Conservation (phyloP, 2,329 filamentous ascomycete genomes). For the Lachnellula cervina region DNA sequence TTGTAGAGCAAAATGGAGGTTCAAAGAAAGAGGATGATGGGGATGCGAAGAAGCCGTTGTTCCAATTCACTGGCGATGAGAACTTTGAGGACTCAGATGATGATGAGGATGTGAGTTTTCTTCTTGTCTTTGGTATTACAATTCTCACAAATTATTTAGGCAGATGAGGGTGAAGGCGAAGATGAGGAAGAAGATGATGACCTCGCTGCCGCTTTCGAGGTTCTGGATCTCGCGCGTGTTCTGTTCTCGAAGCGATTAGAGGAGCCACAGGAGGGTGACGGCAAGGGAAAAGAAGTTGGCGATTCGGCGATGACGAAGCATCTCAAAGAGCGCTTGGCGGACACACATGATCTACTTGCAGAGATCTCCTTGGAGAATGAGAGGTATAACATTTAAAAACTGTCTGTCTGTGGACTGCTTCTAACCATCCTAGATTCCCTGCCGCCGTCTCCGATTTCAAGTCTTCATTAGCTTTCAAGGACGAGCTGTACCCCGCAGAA, state of each 20-base stretch:
- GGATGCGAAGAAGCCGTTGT: conserved; percentile 65
- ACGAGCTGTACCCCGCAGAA: conserved; percentile 72
- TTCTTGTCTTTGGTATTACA: conserved; percentile 42
- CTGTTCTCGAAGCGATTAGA: conserved; percentile 56
- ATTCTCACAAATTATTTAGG: conserved; percentile 36
- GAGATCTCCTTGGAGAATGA: conserved; percentile 98
- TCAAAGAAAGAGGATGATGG: conserved; percentile 35
- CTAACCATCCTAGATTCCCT: conserved; percentile 53
- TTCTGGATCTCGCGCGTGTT: conserved; percentile 74
- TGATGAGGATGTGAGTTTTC: conserved; percentile 51
- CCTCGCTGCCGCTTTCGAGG: conserved; percentile 73
- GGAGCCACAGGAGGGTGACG: conserved; percentile 38
- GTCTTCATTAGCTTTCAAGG: conserved; percentile 71
- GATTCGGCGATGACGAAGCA: conserved; percentile 44
- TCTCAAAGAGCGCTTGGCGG: conserved; percentile 80
- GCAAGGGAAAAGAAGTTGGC: conserved; percentile 42
- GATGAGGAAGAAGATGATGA: conserved; percentile 65
- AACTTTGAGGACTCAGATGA: conserved; percentile 84
- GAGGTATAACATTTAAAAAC: conserved; percentile 43
- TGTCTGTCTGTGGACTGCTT: not conserved
- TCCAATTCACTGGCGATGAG: conserved; percentile 91
- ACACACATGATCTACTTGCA: conserved; percentile 88
- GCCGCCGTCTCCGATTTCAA: conserved; percentile 83
- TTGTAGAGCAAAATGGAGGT: conserved; percentile 27
- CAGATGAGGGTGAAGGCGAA: conserved; percentile 36